phyloP scores from a whole-genome alignment of 2,329 filamentous ascomycete species.

The Fusarium paranaense region DNA sequence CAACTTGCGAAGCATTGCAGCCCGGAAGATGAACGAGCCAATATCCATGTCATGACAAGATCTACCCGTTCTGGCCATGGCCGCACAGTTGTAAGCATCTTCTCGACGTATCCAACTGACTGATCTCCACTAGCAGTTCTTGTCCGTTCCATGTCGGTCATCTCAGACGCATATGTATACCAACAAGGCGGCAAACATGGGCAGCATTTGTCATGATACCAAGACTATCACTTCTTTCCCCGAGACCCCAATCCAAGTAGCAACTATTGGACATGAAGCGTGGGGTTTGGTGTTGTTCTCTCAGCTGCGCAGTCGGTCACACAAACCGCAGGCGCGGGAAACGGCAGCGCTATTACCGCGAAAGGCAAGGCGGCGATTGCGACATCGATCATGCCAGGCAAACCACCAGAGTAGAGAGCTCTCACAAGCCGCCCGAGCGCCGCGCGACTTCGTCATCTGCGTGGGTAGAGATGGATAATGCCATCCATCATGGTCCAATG shows the following conservation, averaged over 20 bases:
- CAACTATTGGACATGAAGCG: constrained; percentile 1
- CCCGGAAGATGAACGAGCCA: background rate
- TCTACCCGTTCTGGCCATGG: background rate
- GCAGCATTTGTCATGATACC: background rate
- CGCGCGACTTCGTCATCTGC: constrained; percentile 23
- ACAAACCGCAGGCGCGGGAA: constrained; percentile 9
- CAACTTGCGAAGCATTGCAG: background rate
- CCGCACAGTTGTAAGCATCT: background rate
- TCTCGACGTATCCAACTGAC: background rate
- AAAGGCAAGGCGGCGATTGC: constrained; percentile 43
- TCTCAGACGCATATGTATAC: background rate
- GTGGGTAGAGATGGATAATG: constrained; percentile 27
- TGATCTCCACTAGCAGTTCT: background rate
- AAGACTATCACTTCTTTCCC: background rate
- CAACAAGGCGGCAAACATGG: background rate
- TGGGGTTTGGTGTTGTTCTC: constrained; percentile 17
- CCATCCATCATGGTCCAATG: background rate
- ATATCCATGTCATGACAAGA: background rate
- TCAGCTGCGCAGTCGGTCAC: background rate
- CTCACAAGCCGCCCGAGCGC: constrained; percentile 25
- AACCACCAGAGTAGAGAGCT: constrained; percentile 5
- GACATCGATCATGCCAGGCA: constrained; percentile 40
- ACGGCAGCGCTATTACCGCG: constrained; percentile 31
- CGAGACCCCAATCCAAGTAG: background rate
- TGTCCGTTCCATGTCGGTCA: background rate